Evolutionary conservation across 345 rosid species (phyloP), one percentile per base, ranked within the genome.

Genomic region (Geranium rotundifolium): DNA sequence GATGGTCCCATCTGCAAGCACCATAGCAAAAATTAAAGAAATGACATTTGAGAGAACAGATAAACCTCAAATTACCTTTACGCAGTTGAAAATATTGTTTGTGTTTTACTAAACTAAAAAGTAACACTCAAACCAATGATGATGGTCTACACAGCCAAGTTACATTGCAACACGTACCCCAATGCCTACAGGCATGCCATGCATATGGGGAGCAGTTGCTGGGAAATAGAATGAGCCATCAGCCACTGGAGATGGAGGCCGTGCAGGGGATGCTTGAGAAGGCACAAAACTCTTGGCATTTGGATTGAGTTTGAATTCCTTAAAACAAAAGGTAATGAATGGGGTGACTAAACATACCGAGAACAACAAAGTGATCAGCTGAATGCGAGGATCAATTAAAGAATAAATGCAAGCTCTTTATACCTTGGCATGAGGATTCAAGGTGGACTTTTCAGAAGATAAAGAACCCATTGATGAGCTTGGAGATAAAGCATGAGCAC

Each of bases 251-350:
- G 97, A 74, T 59, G 66, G 77, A 61, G 89, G 96, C 74, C 90
- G 74, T 20, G 71, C 76, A 71, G 81, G 69, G 6, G 75, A 52
- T 64, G 75, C 55, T 64, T 79, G 85, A 63, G 88, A 63, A 60
- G 87, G 96, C 14, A 64, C 74, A 73, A 86, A 90, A 67, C 95
- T 88, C 86, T 88, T 86, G 17, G 97, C 99, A 29, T 93, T 83
- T 49, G 97, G 99, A 79, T 90, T 93, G 49, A 85, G 84, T 71
- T 76, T 93, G 76, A 93, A 93, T 81, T 88, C 99, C 99, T 93
- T 87, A 63, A 19, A 66, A 63, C 17, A 72, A 57, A 15, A 68
- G 17, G 15, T 30, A 9, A 20, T 29, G 12, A 37, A 20, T 30
- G 34, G 20, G 62, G 18, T 14, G 39, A 16, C 52, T 7, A 58